Conservation (phyloP, 148 eudicot species). For the Mesembryanthemum crystallinum region DNA sequence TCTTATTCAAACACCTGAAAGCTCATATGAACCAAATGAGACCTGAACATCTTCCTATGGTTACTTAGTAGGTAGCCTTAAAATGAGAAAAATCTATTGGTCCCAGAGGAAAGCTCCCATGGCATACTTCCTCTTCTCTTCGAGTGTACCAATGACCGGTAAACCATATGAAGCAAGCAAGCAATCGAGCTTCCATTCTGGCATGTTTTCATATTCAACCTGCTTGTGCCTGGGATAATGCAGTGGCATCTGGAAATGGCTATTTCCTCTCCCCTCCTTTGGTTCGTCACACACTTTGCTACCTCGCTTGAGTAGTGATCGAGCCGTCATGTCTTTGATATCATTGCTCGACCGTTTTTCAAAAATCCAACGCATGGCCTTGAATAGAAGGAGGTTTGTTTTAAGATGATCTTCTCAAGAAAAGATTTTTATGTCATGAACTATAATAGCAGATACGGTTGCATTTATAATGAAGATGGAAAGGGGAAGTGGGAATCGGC, state of each 20-base stretch:
- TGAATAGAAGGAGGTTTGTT: too few relatives aligned
- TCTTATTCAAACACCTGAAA: too few relatives aligned
- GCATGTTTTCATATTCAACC: slow-evolving; percentile 31
- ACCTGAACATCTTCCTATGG: too few relatives aligned
- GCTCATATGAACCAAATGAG: too few relatives aligned
- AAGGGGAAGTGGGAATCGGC: neutral
- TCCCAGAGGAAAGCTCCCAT: slow-evolving; percentile 33
- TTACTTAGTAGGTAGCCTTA: too few relatives aligned
- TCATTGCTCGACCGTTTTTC: neutral
- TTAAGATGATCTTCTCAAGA: too few relatives aligned
- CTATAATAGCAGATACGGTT: neutral
- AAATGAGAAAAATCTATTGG: too few relatives aligned
- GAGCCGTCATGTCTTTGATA: neutral
- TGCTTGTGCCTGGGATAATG: slow-evolving; percentile 32
- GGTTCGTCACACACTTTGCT: neutral
- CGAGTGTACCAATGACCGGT: slow-evolving; percentile 22
- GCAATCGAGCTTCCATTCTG: slow-evolving; percentile 33
- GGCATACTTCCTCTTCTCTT: slow-evolving; percentile 30
- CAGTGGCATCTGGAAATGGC: slow-evolving; percentile 32
- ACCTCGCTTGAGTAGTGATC: neutral
- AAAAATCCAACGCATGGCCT: neutral
- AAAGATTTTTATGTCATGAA: too few relatives aligned
- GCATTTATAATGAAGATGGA: neutral
- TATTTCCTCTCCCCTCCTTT: neutral
- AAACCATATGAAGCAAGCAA: slow-evolving; percentile 31